Base-by-base conservation (phyloP, 78 protist genomes). In the Chrysochromulina parva region DNA sequence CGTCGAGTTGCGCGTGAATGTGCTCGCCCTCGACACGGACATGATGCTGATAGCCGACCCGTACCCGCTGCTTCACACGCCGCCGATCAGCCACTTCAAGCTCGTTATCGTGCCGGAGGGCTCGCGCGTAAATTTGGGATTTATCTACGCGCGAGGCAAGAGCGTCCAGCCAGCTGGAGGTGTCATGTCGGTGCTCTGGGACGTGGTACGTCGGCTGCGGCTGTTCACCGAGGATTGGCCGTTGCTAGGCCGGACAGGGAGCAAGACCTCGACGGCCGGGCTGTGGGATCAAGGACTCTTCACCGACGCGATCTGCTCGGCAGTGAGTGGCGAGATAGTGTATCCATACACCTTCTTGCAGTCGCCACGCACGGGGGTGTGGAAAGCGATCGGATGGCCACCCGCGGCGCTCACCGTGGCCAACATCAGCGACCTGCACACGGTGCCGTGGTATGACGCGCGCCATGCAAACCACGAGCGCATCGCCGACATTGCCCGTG, bases 1-100 rank as follows among this genome's bases (percentile, higher is more conserved):
- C 47, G 76, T n/a, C 48, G 76, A 67, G 50, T 1, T 38, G 38
- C 76, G 48, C 16, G 76, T n/a, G 48, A 26, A 17, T 11, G 76
- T 67, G 76, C 76, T 67, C 76, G 76, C 76, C 20, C 76, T 67
- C 48, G 76, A 67, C 76, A n/a, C 76, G 50, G 76, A 67, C 76
- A 67, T 67, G 76, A 9, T 67, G 11, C 13, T 67, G 48, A 2
- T 67, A 28, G 76, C 48, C 28, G 76, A 67, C 76, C 76, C 76
- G 48, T 67, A 67, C 76, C 76, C 76, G 50, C 28, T 67, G 22
- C 76, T 67, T 11, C 28, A 16, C 47, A 5, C 76, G 50, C 50
- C 76, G 76, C 76, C 76, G 11, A 3, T 67, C 47, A 5, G 20
- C 76, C 11, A 3, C 28, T 67, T 2, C 76, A 3, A 2, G 20